Base-by-base conservation (phyloP, 805 yeast genomes). In the Candida yuanshanica region DNA sequence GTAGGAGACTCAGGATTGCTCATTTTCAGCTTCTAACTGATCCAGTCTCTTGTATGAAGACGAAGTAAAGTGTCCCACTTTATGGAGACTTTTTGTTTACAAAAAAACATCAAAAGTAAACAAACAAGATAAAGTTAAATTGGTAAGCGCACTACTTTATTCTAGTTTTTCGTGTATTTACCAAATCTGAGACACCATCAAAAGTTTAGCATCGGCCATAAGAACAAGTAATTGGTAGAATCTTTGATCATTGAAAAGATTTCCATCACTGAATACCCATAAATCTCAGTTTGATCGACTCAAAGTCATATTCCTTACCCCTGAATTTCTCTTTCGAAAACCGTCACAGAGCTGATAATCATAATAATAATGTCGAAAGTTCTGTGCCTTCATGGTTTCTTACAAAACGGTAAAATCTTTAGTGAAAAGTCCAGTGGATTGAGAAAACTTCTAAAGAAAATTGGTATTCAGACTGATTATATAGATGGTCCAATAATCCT, bases 371-470 rank as follows among this genome's bases (percentile, higher is more conserved):
- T 56, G 62, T 48, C 61, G 36, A 80, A 79, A 51, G 70, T 91
- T 21, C 68, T 91, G n/a, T 91, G 93, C 62, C 66, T 93, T 22
- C 99, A 91, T 50, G 98, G 99, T 0, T 89, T 81, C 62, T 78
- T 90, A 13, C 96, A 91, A 68, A 83, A 81, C 47, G 91, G 91
- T 7, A 72, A 82, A 33, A 72, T 82, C 12, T 91, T 91, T 64
- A 83, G 95, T 41, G 86, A 83, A 51, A 91, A 93, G 61, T 81
- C 96, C 0, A 81, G 95, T 2, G 97, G 95, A 3, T 72, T 91
- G 21, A 72, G 98, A 48, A 91, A 93, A 54, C 74, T 79, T 34
- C 65, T 93, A 45, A 72, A 76, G 55, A 68, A 68, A 45, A 68
- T 75, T 25, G 80, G 86, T 36, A 77, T 81, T 51, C 87, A 83